Conservation (phyloP, 331 rosid genomes). For the Acacia pycnantha region DNA sequence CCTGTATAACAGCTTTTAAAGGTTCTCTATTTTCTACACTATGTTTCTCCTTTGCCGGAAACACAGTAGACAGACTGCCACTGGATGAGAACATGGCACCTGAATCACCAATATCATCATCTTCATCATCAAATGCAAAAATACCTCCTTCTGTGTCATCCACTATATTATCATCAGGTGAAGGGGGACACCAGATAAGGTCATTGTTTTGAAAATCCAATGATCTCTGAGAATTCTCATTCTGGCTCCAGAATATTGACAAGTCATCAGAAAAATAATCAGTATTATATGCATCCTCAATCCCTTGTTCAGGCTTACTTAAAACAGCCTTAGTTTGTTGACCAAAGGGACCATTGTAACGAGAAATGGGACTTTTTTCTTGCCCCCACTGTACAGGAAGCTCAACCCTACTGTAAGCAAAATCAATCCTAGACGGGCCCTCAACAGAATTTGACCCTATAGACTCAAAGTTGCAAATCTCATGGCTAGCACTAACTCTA, state of each 20-base stretch:
- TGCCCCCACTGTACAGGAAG: constrained; percentile 62
- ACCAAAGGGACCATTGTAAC: constrained; percentile 40
- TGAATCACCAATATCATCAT: constrained; percentile 87
- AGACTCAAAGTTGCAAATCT: constrained; percentile 49
- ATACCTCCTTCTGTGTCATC: constrained; percentile 66
- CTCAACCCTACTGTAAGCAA: constrained; percentile 55
- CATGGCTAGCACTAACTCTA: constrained; percentile 81
- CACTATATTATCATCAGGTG: constrained; percentile 68
- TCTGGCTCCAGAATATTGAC: constrained; percentile 50
- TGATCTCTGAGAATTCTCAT: constrained; percentile 56
- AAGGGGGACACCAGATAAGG: constrained; percentile 89
- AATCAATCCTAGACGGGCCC: constrained; percentile 76
- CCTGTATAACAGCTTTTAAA: constrained; percentile 70
- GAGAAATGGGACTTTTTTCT: constrained; percentile 46
- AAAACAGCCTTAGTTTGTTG: constrained; percentile 66
- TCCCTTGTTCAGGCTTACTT: constrained; percentile 56
- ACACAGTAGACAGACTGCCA: constrained; percentile 65
- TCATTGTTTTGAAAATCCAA: constrained; percentile 89
- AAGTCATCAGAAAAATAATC: constrained; percentile 68
- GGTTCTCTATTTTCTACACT: constrained; percentile 81
- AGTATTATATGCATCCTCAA: constrained; percentile 57
- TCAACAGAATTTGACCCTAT: constrained; percentile 70
- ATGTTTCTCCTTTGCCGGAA: constrained; percentile 75
- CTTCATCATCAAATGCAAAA: constrained; percentile 84
- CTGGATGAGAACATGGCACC: constrained; percentile 70